Base-by-base conservation (phyloP, 1,139 yeast genomes). In the Hemisphaericaspora xylofermentans region DNA sequence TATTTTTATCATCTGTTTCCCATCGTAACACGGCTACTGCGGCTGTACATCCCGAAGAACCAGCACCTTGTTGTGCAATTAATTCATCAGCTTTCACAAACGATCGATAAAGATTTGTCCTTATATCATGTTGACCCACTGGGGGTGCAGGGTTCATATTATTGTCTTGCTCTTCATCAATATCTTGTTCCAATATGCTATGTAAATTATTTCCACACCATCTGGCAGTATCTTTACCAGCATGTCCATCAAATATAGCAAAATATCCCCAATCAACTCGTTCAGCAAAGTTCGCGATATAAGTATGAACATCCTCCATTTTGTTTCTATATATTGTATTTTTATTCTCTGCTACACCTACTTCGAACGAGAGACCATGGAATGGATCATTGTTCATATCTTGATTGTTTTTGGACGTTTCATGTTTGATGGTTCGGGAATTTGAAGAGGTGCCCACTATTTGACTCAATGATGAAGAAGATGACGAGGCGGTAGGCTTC, bases 221-320 rank as follows among this genome's bases (percentile, higher is more conserved):
- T 52, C 94, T 81, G 2, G 98, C 96, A 8, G 95, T 84, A 50
- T 82, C 88, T 46, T 83, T 80, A 14, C 99, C 99, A 2, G 98
- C 98, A 64, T 93, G 99, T 12, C 99, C 99, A 63, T 93, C 99
- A 63, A 89, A 93, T 4, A 93, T 77, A 13, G 95, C 98, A 74
- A 93, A 91, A 60, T 88, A 93, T 3, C 97, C 98, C 84, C 96
- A 87, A 60, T 91, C 98, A 16, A 84, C 74, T 41, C 86, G 64
- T 52, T 88, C 95, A 22, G 93, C 94, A 67, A 86, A 93, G 64
- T 93, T 89, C 53, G 95, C 93, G 34, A 89, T 89, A 57, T 86
- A 88, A 0, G 95, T 87, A 60, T 93, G 98, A 9, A 94, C 95
- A 61, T 93, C 99, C 60, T 93, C 99, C 99, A 93, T 93, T 35